Conservation (phyloP, 2,329 filamentous ascomycete species). For the Neofusicoccum kwambonambiense region DNA sequence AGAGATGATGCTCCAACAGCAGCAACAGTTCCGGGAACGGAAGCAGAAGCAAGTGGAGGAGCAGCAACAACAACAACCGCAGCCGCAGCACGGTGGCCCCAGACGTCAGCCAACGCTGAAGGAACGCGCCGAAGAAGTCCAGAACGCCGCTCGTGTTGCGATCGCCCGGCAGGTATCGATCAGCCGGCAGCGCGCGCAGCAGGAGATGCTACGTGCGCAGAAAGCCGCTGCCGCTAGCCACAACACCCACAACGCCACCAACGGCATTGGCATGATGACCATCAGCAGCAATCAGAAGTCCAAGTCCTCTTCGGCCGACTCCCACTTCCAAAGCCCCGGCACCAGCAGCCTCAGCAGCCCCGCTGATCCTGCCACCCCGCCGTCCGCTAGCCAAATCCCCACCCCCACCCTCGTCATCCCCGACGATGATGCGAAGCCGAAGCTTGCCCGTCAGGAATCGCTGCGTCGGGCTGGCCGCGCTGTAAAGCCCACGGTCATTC, state of each 20-base stretch:
- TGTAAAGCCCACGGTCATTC: not conserved
- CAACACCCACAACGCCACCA: not conserved
- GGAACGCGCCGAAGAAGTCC: constrained; percentile 17
- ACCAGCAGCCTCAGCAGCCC: not conserved
- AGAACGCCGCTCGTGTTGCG: constrained; percentile 13
- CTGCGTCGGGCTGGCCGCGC: not conserved
- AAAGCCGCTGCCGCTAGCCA: not conserved
- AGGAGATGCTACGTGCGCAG: constrained; percentile 16
- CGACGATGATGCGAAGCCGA: constrained; percentile 5
- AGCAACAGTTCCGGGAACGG: constrained; percentile 11
- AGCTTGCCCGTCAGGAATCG: constrained; percentile 8
- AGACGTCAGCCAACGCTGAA: constrained; percentile 15
- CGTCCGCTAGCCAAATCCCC: not conserved
- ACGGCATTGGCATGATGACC: constrained; percentile 7
- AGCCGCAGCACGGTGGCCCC: not conserved
- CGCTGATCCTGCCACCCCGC: not conserved
- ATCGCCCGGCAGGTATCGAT: constrained; percentile 18
- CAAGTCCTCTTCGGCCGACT: not conserved
- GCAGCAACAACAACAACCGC: not conserved
- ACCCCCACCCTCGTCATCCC: not conserved
- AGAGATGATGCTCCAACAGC: constrained; percentile 9
- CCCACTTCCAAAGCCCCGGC: not conserved
- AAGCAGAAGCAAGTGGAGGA: constrained; percentile 8
- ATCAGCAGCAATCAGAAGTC: constrained; percentile 12
- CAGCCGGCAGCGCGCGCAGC: constrained; percentile 15